A percentile compares a stretch with the other conserved stretches of the same genome.
phyloP scores from a whole-genome alignment of 2,329 filamentous ascomycete species.

The Hypoxylon sp. region DNA sequence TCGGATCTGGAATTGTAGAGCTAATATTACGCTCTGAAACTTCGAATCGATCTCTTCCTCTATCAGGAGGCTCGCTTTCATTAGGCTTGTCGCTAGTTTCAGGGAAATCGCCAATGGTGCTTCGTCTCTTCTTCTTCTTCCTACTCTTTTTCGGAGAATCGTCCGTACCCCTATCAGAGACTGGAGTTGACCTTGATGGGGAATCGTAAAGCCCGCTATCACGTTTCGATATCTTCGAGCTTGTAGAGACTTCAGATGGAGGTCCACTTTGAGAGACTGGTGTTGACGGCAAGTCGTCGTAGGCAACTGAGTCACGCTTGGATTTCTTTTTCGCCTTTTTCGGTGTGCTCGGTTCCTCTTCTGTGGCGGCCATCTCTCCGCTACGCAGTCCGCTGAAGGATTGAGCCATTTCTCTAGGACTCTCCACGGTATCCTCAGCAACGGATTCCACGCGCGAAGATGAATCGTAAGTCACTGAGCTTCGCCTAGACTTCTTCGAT shows the following conservation, averaged over 20 bases:
- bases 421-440: conserved; percentile 56
- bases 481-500: conserved; percentile 52
- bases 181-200: conserved; percentile 36
- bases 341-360: conserved; percentile 55
- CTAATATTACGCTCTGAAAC: conserved; percentile 59
- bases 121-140: conserved; percentile 57
- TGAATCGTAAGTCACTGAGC: conserved; percentile 50
- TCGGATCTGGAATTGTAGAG: conserved; percentile 63
- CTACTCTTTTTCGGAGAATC: conserved; percentile 51
- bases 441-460: conserved; percentile 44
- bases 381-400: conserved; percentile 50
- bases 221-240: conserved; percentile 52
- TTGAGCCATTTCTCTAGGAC: conserved; percentile 57
- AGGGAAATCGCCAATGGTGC: conserved; percentile 52
- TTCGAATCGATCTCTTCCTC: conserved; percentile 56
- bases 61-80: conserved; percentile 57
- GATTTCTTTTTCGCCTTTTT: conserved; percentile 55
- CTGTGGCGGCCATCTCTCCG: conserved; percentile 43
- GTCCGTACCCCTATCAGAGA: conserved; percentile 38
- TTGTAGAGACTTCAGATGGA: conserved; percentile 56
- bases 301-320: conserved; percentile 45
- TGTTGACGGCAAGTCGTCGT: conserved; percentile 45
- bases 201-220: conserved; percentile 38
- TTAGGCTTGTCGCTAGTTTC: conserved; percentile 52
- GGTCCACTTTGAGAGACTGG: conserved; percentile 52